Evolutionary conservation across 192 early-diverging fungal genomes (phyloP).

Genomic region (Coemansia brasiliensis): DNA sequence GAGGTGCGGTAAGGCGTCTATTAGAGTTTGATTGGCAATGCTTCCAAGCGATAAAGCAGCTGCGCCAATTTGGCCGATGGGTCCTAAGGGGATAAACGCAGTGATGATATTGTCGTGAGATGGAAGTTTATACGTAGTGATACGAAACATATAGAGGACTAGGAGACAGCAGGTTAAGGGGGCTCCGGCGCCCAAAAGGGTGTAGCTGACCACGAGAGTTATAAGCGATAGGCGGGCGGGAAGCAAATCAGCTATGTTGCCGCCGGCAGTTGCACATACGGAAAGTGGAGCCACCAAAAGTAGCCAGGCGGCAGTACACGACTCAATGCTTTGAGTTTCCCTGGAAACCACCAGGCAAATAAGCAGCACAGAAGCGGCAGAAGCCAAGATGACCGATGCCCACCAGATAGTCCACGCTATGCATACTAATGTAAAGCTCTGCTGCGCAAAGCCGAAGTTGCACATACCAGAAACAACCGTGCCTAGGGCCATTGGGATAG

Average conservation of each 20-base stretch:
- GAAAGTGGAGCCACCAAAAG: conserved; percentile 51
- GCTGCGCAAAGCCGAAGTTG: background rate
- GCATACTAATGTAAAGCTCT: background rate
- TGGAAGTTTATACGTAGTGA: conserved; percentile 48
- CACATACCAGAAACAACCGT: conserved; percentile 30
- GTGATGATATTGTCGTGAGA: conserved; percentile 43
- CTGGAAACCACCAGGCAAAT: conserved; percentile 34
- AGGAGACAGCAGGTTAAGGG: conserved; percentile 44
- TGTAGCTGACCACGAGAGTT: conserved; percentile 24
- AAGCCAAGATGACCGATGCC: conserved; percentile 28
- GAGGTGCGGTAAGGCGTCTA: background rate
- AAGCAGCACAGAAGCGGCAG: conserved; percentile 14
- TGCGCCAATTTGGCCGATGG: conserved; percentile 48
- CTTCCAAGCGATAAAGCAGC: conserved; percentile 17
- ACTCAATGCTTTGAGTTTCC: conserved; percentile 29
- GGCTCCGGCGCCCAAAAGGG: conserved; percentile 49
- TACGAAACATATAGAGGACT: conserved; percentile 45
- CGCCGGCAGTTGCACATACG: conserved; percentile 46
- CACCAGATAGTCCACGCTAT: conserved; percentile 43
- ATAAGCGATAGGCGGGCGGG: conserved; percentile 2
- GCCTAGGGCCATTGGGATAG: conserved; percentile 50
- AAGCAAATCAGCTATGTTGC: conserved; percentile 24
- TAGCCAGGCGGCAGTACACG: conserved; percentile 53
- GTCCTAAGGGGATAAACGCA: conserved; percentile 55
- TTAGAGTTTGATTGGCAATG: conserved; percentile 9